Evolutionary conservation across 2,329 filamentous ascomycete genomes (phyloP), one percentile per base, ranked within the genome.

Genomic region (Drechslerella coelobrocha): DNA sequence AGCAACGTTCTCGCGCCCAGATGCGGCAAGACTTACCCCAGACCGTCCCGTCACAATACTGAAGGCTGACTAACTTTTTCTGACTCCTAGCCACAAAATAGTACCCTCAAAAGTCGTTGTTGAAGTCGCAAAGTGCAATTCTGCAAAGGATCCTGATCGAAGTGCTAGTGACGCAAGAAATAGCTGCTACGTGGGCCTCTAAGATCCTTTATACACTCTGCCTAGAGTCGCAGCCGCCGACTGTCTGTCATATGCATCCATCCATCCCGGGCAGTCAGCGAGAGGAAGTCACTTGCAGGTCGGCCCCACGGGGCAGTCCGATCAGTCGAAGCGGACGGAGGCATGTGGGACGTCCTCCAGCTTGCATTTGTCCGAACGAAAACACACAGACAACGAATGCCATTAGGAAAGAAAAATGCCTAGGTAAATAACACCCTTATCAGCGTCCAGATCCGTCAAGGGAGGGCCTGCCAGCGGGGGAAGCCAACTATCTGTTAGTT

Each of bases 301-400:
- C 14, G 27, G 39, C 39, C 39, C 19, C 51, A 43, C 41, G 27
- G n/a, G 17, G 39, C 21, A 24, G 21, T 34, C 27, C 23, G n/a
- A 19, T n/a, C 21, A 23, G 27, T 12, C n/a, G 31, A 14, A 23
- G 27, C 7, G 27, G 29, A 21, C 10, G 23, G 23, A 54, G n/a
- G 45, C 65, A 69, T 69, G 65, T 69, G 65, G 65, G 17, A 51
- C 57, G 47, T 69, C 57, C 65, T 61, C 50, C 53, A 26, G 57
- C 45, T 57, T 61, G 65, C 57, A 69, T 69, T 69, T 69, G 65
- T 69, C 65, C 65, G 57, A 62, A 17, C 19, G 34, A 45, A 23
- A n/a, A 45, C n/a, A n/a, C n/a, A n/a, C n/a, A n/a, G n/a, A n/a
- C n/a, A n/a, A n/a, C n/a, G n/a, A n/a, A n/a, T n/a, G n/a, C n/a